Evolutionary conservation across 1,139 yeast species (phyloP).

Genomic region (Pichia terricola): DNA sequence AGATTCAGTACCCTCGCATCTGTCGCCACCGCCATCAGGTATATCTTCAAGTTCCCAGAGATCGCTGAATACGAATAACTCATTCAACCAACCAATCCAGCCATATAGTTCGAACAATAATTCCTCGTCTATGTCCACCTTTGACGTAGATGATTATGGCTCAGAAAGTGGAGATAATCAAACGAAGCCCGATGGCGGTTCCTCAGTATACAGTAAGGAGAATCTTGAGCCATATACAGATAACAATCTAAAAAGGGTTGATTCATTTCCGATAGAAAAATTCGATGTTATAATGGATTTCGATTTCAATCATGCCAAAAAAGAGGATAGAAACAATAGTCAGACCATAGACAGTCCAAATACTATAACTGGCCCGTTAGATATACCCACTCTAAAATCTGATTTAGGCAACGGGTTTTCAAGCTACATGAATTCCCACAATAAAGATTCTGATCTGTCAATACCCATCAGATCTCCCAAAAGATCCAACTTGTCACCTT

Average conservation of each 20-base stretch:
- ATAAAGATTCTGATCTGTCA: constrained; percentile 4
- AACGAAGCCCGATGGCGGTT: neutral
- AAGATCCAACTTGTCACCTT: constrained; percentile 10
- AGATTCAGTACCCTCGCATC: neutral
- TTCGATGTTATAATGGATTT: constrained; percentile 4
- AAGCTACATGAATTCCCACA: constrained; percentile 1
- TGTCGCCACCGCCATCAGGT: neutral
- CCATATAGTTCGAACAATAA: neutral
- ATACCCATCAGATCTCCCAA: constrained; percentile 15
- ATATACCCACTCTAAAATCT: constrained; percentile 3
- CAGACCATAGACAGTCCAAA: neutral
- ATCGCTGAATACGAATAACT: neutral
- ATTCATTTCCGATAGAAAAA: constrained; percentile 9
- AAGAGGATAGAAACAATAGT: neutral
- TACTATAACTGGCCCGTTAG: neutral
- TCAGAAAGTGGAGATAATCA: constrained; percentile 2
- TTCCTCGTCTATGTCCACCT: constrained; percentile 9
- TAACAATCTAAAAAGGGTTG: neutral
- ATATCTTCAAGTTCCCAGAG: neutral
- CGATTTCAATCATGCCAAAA: neutral
- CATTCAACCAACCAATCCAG: neutral
- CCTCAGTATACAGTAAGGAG: constrained; percentile 4
- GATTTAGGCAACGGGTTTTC: neutral
- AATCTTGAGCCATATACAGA: neutral
- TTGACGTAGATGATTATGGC: constrained; percentile 11